Evolutionary conservation across 78 protist species (phyloP).

Genomic region (Protostelium mycophagum): DNA sequence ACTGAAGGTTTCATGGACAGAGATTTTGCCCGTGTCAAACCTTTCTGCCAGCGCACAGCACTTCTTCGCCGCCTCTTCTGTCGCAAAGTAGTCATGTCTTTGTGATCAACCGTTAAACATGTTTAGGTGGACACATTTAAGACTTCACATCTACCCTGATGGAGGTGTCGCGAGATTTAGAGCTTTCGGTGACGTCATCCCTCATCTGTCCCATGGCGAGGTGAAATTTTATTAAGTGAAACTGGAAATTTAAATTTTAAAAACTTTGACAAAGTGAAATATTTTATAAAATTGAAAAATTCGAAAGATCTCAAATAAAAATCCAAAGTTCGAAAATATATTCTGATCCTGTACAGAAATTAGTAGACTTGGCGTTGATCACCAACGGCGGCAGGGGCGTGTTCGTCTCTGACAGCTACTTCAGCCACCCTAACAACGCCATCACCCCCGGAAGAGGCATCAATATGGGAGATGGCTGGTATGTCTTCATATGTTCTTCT

Average conservation of each 20-base stretch:
- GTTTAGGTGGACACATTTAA: conserved; percentile 57
- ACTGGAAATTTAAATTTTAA: too few relatives aligned
- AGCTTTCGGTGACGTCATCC: conserved; percentile 8
- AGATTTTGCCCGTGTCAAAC: conserved; percentile 22
- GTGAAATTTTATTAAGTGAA: too few relatives aligned
- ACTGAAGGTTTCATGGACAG: conserved; percentile 29
- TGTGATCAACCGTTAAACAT: background rate
- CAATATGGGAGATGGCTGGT: conserved; percentile 86
- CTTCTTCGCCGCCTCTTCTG: conserved; percentile 16
- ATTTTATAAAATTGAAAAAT: too few relatives aligned
- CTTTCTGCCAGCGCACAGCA: conserved; percentile 41
- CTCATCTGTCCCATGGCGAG: background rate
- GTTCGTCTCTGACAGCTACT: conserved; percentile 50
- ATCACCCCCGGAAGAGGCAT: conserved; percentile 72
- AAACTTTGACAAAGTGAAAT: too few relatives aligned
- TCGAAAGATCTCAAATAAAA: background rate
- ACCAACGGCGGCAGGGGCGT: conserved; percentile 60
- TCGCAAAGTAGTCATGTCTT: background rate
- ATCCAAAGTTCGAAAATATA: too few relatives aligned
- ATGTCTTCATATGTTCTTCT: too few relatives aligned
- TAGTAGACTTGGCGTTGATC: conserved; percentile 59
- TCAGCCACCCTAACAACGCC: conserved; percentile 67
- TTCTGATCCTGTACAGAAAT: too few relatives aligned
- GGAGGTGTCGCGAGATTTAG: conserved; percentile 80
- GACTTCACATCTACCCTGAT: conserved; percentile 73